Conservation (phyloP, 345 rosid genomes). For the Hibiscus tridactylites region DNA sequence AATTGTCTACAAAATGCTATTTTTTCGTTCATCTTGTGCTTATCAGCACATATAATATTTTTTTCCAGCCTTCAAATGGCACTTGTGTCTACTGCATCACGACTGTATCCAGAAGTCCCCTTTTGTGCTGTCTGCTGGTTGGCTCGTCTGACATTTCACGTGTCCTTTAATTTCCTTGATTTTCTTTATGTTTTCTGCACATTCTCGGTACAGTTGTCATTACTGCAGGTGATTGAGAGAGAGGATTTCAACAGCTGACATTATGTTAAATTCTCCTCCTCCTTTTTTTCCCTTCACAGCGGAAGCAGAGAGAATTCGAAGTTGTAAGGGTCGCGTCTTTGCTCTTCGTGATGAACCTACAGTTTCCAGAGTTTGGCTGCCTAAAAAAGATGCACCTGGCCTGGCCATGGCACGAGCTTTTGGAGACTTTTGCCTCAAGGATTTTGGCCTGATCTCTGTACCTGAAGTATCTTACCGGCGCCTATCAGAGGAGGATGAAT, state of each 20-base stretch:
- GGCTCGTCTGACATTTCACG: neutral
- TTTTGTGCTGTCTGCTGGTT: neutral
- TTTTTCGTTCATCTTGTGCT: neutral
- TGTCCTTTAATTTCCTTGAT: neutral
- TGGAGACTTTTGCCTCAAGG: conserved; percentile 96
- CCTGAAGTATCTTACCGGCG: conserved; percentile 70
- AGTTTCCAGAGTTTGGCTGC: conserved; percentile 94
- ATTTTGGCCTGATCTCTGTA: conserved; percentile 90
- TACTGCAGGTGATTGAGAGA: neutral
- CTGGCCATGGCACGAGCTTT: conserved; percentile 99
- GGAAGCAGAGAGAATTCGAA: conserved; percentile 87
- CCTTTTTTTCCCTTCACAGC: conserved; percentile 14
- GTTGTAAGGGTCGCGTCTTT: conserved; percentile 84
- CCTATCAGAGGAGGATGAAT: conserved; percentile 71
- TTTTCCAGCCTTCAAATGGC: neutral
- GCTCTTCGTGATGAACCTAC: conserved; percentile 95
- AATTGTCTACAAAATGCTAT: neutral
- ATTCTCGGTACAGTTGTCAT: neutral
- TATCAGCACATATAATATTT: neutral
- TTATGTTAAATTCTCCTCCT: neutral
- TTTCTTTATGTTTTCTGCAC: neutral
- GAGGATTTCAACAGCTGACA: neutral
- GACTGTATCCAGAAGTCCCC: neutral
- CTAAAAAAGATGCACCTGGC: conserved; percentile 86
- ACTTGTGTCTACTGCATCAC: neutral